Conservation (phyloP, 1,139 yeast species). For the Sugiyamaella novakii region DNA sequence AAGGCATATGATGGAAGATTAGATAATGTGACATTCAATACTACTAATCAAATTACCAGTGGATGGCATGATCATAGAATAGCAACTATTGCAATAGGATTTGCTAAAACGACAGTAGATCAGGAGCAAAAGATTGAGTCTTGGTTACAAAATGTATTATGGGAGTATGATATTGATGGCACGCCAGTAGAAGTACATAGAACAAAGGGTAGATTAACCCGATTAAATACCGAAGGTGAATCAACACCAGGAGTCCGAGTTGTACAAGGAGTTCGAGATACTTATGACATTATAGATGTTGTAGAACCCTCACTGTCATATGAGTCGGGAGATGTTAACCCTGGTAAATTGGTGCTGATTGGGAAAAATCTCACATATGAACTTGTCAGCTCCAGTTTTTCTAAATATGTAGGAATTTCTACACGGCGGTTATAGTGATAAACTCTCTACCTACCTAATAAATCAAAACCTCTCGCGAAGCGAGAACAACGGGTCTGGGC, state of each 20-base stretch:
- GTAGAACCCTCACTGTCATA: constrained; percentile 30
- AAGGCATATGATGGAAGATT: constrained; percentile 64
- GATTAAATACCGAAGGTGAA: constrained; percentile 39
- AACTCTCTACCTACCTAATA: no score
- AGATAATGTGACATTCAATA: constrained; percentile 23
- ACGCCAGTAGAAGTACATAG: constrained; percentile 66
- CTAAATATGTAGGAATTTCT: constrained; percentile 1
- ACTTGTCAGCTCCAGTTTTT: constrained; percentile 19
- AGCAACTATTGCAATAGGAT: constrained; percentile 59
- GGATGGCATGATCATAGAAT: constrained; percentile 50
- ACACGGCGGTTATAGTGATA: no score
- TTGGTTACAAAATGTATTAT: constrained; percentile 65
- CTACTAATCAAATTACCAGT: constrained; percentile 4
- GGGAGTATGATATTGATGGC: constrained; percentile 59
- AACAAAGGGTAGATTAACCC: constrained; percentile 70
- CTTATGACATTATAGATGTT: constrained; percentile 74
- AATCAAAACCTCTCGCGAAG: background rate
- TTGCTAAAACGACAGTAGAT: constrained; percentile 48
- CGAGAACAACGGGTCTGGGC: constrained; percentile 4
- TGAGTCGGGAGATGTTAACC: constrained; percentile 38
- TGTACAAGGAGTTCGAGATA: constrained; percentile 91
- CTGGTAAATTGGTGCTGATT: constrained; percentile 71
- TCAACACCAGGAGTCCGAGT: constrained; percentile 48
- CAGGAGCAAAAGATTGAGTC: constrained; percentile 53
- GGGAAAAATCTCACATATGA: constrained; percentile 60